phyloP scores from a whole-genome alignment of 2,329 filamentous ascomycete species.

The Trichoderma harzianum region DNA sequence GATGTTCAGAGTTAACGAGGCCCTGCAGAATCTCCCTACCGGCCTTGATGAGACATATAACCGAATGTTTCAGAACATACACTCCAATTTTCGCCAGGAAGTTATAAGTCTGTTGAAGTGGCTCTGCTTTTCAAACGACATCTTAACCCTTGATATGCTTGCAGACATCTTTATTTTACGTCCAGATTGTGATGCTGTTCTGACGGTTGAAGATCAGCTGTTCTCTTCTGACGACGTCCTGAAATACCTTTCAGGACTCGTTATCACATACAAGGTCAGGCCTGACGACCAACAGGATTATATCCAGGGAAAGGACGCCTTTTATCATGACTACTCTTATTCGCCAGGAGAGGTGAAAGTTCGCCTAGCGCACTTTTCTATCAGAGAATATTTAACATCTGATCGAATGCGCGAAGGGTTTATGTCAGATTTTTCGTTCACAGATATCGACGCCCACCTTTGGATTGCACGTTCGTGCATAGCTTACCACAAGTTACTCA shows the following conservation, averaged over 20 bases:
- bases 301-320: not conserved
- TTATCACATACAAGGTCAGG: not conserved
- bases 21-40: not conserved
- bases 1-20: not conserved
- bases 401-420: not conserved
- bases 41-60: not conserved
- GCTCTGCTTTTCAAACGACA: not conserved
- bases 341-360: not conserved
- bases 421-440: not conserved
- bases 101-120: not conserved
- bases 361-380: not conserved
- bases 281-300: not conserved
- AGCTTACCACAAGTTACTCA: not conserved
- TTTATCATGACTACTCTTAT: not conserved
- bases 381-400: not conserved
- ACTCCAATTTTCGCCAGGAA: not conserved
- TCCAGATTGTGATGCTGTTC: not conserved
- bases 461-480: not conserved
- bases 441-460: not conserved
- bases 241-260: not conserved
- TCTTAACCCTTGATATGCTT: not conserved
- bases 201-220: not conserved
- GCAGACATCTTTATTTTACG: not conserved
- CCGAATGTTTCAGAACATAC: not conserved
- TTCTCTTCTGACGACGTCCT: not conserved